Evolutionary conservation across 2,329 filamentous ascomycete genomes (phyloP), one percentile per base, ranked within the genome.

Genomic region (Beauveria sp.): DNA sequence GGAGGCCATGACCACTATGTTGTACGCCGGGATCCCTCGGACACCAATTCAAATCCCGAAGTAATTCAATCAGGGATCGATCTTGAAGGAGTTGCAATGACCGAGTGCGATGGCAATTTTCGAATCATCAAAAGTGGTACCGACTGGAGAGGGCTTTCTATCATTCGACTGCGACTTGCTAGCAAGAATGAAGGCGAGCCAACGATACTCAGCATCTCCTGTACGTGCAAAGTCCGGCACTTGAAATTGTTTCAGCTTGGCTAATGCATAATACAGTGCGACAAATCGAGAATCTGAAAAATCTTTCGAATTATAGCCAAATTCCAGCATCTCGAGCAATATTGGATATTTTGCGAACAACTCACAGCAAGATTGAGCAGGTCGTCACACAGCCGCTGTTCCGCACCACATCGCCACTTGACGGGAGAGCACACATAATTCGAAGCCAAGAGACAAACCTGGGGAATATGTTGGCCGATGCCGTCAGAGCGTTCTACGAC

Each of bases 1-100:
- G 68, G 67, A 1, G 68, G 68, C 3, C 68, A 70, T 56, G 67
- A 70, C 28, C 68, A 70, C 60, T 55, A 69, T 4, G 62, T 68
- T 24, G 46, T 68, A 2, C 65, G 65, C n/a, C 62, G 68, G 4
- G 65, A 62, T 50, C 60, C 46, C 10, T 62, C 62, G 10, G 66
- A 68, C 62, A 64, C 61, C 1, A 61, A 65, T 45, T 24, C 57
- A 1, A 54, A 66, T 38, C 61, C 67, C 3, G 62, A 54, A 24
- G 52, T 65, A 14, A 49, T 67, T n/a, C 51, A 64, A 8, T 56
- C 66, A 3, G 65, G 65, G 6, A 18, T 49, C 22, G 48, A 51
- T 9, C 55, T 61, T n/a, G n/a, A 40, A 8, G 7, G 3, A 10
- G 6, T 7, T 22, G 42, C 46, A 9, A 28, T 56, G 22, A 14